Conservation (phyloP, 805 yeast species). For the Candida nanaspora region DNA sequence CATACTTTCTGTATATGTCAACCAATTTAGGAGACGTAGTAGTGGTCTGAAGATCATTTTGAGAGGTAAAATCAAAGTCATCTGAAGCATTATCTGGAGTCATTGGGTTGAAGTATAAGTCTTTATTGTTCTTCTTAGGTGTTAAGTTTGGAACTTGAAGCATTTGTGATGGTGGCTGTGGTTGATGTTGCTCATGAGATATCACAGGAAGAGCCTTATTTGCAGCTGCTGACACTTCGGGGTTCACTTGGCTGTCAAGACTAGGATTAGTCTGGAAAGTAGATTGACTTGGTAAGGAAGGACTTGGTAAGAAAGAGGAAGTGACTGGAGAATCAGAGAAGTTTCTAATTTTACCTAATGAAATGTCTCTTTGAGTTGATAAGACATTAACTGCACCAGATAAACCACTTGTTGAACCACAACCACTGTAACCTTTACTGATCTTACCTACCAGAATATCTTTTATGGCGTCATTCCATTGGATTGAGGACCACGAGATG, state of each 20-base stretch:
- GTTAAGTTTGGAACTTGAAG: not conserved
- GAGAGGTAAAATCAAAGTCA: not conserved
- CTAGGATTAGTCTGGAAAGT: not conserved
- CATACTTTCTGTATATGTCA: conserved; percentile 26
- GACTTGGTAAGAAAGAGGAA: not conserved
- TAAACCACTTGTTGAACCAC: conserved; percentile 39
- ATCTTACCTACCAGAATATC: conserved; percentile 25
- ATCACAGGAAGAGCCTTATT: no score
- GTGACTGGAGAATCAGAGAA: conserved; percentile 3
- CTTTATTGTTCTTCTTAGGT: not conserved
- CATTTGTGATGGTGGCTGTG: not conserved
- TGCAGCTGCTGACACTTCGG: no score
- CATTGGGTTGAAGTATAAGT: not conserved
- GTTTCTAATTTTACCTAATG: conserved; percentile 16
- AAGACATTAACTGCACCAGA: conserved; percentile 41
- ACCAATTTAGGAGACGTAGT: conserved; percentile 21
- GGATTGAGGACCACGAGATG: conserved; percentile 24
- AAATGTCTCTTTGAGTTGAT: conserved; percentile 16
- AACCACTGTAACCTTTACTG: conserved; percentile 28
- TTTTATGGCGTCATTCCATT: conserved; percentile 30
- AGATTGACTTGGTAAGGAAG: not conserved
- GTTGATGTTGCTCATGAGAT: not conserved
- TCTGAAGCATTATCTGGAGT: not conserved
- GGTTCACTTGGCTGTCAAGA: not conserved
- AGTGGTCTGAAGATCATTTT: not conserved